phyloP scores from a whole-genome alignment of 169 alveolate genomes.

The Sarcocystis neurona region DNA sequence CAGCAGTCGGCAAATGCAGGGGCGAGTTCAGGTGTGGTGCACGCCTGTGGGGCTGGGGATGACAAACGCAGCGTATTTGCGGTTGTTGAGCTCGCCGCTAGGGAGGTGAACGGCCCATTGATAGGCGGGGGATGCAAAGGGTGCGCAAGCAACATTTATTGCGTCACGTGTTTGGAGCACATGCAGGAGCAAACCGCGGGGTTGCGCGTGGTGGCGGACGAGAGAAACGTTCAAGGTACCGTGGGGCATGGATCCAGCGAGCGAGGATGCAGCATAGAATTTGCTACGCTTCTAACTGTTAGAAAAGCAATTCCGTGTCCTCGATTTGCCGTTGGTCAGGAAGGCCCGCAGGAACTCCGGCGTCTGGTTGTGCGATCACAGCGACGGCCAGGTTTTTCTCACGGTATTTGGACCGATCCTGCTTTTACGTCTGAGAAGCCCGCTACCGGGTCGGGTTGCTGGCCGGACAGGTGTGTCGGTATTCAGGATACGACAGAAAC shows the following conservation, averaged over 20 bases:
- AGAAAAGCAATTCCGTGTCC: not conserved
- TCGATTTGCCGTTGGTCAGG: not conserved
- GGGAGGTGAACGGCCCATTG: not conserved
- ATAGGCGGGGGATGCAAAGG: not conserved
- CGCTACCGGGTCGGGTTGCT: too few species aligned
- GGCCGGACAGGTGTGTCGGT: too few species aligned
- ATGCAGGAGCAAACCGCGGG: not conserved
- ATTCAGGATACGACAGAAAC: too few species aligned
- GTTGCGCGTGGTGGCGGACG: not conserved
- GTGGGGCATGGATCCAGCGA: not conserved
- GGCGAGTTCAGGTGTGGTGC: not conserved
- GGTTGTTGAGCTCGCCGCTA: not conserved
- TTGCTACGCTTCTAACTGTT: not conserved
- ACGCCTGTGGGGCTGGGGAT: not conserved
- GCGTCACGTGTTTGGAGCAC: not conserved
- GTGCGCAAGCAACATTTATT: slow-evolving; percentile 10
- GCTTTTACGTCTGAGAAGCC: too few species aligned
- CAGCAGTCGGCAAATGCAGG: not conserved
- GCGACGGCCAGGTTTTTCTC: too few species aligned
- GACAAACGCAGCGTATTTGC: not conserved
- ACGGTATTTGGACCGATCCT: too few species aligned
- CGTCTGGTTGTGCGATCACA: too few species aligned
- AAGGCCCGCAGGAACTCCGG: too few species aligned
- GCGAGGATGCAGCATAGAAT: not conserved
- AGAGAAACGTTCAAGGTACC: not conserved